Base-by-base conservation (phyloP, 2,329 filamentous ascomycete genomes). In the Xylariaceae sp. region DNA sequence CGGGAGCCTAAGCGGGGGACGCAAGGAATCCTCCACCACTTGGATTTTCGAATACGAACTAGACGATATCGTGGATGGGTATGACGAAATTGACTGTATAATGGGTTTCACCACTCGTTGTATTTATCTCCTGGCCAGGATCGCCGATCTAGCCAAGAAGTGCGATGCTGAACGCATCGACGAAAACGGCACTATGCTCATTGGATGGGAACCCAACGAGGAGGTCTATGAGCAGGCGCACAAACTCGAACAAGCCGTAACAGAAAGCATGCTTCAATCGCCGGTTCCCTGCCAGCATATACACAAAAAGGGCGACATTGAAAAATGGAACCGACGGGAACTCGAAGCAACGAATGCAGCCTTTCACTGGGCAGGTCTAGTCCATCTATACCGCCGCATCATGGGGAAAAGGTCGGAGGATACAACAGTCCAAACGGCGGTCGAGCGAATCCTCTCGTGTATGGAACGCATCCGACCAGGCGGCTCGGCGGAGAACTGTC, bases 31-130 rank as follows among this genome's bases (percentile, higher is more conserved):
- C 0, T 65, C 79, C 8, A 71, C 65, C 41, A 51, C 69, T 48
- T 63, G 71, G 70, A 58, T 80, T 67, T 62, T 78, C 62, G 71
- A 72, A 52, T 65, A 70, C 48, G 62, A 64, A 26, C 61, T 72
- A 9, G 74, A 78, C 45, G 73, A 74, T 31, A 69, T 71, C 4
- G 57, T 66, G 3, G 71, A 77, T 26, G 70, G 73, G 34, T 75
- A 79, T 41, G 75, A 83, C 49, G 83, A 84, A 44, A 87, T 90
- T 43, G 87, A 89, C 64, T 93, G 86, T 62, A 82, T 90, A 47
- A 81, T 88, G 54, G 87, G 87, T 8, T 90, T 89, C 64, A 88
- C 85, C 0, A 83, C 79, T 17, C 75, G 78, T 28, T 89, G 83
- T 54, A 76, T 88, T 19, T 76, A 80, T 33, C 76, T 87, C 28